Evolutionary conservation across 306 rosid genomes (phyloP), one percentile per base, ranked within the genome.

Genomic region (Trifolium fragiferum): DNA sequence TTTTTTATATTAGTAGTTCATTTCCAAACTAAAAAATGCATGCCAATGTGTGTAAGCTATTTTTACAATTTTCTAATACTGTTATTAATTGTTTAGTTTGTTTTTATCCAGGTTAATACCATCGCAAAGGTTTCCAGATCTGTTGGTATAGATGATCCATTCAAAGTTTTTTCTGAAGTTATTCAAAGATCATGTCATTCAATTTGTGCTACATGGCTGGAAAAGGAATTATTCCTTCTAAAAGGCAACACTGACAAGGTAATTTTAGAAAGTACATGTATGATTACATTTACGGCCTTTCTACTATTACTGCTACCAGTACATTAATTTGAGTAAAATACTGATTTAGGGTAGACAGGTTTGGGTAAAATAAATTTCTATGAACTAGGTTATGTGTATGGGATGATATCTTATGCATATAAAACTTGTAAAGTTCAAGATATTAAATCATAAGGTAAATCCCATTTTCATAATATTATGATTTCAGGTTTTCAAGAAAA

Each of bases 161-260:
- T 83, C 74, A 70, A 70, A 32, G 73, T 81, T 79, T 86, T 90
- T 87, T 81, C 93, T 73, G 84, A 81, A 64, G 82, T 89, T 44
- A 81, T 92, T 71, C 84, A 74, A 71, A 90, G 82, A 40, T 86
- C 87, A 23, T 83, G 84, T 82, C 76, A 59, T 35, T 87, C 95
- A 76, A 81, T 86, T 55, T 90, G 95, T 80, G 62, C 78, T 65
- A 73, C 78, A 35, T 94, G 99, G 99, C 84, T 92, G 87, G 90
- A 90, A 83, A 84, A 82, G 9, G 99, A 90, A 73, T 89, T 81
- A 80, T 33, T 35, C 65, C 80, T 90, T 70, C 76, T 77, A 81
- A 81, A 86, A 72, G 69, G 85, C 21, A 81, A 68, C 41, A 66
- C 78, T 57, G 73, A 81, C 75, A 73, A 81, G 96, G 98, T 91